Base-by-base conservation (phyloP, 345 rosid genomes). In the Firmiana major region DNA sequence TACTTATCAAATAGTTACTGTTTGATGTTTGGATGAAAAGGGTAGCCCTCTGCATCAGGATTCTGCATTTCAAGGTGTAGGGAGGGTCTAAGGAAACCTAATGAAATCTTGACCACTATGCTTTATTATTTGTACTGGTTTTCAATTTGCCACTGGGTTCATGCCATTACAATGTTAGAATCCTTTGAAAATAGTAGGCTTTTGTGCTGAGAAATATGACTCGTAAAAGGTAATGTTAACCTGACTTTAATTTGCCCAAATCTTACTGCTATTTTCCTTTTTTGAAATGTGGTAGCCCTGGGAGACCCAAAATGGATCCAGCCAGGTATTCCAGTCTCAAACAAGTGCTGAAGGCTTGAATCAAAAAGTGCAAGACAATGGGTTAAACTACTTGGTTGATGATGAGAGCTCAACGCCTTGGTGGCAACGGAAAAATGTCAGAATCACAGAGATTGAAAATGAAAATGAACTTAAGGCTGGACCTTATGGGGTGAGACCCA, bases 351-450 rank as follows among this genome's bases (percentile, higher is more conserved):
- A 83, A 77, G 83, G 84, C 74, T 85, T 81, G 71, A 81, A 82
- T 77, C 68, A 71, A 78, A 82, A 77, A 72, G 84, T 73, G 36
- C 84, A 80, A 71, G 86, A 80, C 65, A 86, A 84, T 68, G 90
- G 90, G 53, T 58, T 75, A 78, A 80, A 67, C 69, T 55, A 86
- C 81, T 86, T 80, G 77, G 63, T 64, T 9, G 86, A 83, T 16
- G 78, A 83, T 15, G 86, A 86, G 67, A 75, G 63, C 75, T 69
- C 77, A 9, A 84, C 24, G 8, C 91, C 91, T 68, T 87, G 94
- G 94, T 90, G 97, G 99, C 97, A 88, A 81, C 86, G 77, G 83
- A 91, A 90, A 73, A 92, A 88, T 80, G 83, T 79, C 21, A 85
- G 87, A 79, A 89, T 88, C 80, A 80, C 90, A 0, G 97, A 92